Evolutionary conservation across 805 yeast genomes (phyloP).

Genomic region (Candida awuae): DNA sequence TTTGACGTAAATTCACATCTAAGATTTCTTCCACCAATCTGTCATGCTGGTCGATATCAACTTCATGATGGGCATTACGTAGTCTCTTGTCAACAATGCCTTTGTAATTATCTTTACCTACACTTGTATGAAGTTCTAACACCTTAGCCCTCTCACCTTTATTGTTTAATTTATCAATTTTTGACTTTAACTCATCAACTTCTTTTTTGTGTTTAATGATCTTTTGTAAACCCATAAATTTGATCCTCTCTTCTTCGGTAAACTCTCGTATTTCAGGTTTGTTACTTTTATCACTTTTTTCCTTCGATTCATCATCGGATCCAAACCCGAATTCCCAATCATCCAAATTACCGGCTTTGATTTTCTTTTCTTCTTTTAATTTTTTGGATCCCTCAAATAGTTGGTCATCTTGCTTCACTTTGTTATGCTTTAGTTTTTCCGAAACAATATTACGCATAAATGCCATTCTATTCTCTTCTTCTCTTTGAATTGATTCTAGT

Average conservation of each 20-base stretch:
- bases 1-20: conserved; percentile 7
- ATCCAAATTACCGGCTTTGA: conserved; percentile 9
- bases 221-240: conserved; percentile 12
- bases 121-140: conserved; percentile 10
- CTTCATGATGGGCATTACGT: not conserved
- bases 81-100: conserved; percentile 9
- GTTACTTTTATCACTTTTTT: not conserved
- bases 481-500: conserved; percentile 2
- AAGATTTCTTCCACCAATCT: conserved; percentile 12
- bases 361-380: conserved; percentile 4
- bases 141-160: conserved; percentile 4
- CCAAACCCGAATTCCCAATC: conserved; percentile 6
- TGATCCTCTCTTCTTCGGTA: conserved; percentile 13
- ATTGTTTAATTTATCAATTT: conserved; percentile 1
- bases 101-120: conserved; percentile 13
- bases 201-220: conserved; percentile 14
- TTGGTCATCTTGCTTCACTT: conserved; percentile 1
- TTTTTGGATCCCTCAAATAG: not conserved
- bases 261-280: conserved; percentile 10
- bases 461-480: conserved; percentile 4
- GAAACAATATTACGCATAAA: conserved; percentile 4
- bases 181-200: conserved; percentile 10
- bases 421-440: conserved; percentile 10
- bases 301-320: not conserved
- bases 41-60: conserved; percentile 7